Conservation (phyloP, 192 early-diverging fungal species). For the Coemansia sp. region DNA sequence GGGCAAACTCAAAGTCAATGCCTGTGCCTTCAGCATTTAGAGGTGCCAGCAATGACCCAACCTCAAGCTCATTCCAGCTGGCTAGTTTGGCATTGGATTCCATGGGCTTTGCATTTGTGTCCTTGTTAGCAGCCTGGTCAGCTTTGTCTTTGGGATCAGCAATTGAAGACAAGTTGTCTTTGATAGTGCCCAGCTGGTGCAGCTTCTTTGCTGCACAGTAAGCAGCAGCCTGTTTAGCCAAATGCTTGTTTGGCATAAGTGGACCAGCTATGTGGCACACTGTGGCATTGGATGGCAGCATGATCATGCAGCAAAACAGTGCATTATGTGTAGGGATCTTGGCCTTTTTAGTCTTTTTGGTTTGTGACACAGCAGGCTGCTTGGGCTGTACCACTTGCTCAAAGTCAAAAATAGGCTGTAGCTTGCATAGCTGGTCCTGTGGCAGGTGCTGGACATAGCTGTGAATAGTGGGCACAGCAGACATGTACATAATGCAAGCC, state of each 20-base stretch:
- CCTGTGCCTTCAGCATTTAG: slow-evolving; percentile 21
- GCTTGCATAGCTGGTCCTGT: slow-evolving; percentile 56
- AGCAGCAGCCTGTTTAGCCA: slow-evolving; percentile 69
- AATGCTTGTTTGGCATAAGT: slow-evolving; percentile 54
- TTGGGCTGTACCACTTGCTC: slow-evolving; percentile 2
- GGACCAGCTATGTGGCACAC: slow-evolving; percentile 55
- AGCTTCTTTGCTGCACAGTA: slow-evolving; percentile 70
- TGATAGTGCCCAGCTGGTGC: slow-evolving; percentile 62
- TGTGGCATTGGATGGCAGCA: slow-evolving; percentile 63
- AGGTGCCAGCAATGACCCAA: slow-evolving; percentile 61
- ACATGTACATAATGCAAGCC: slow-evolving; percentile 68
- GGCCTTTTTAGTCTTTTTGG: slow-evolving; percentile 7
- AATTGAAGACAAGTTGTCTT: slow-evolving; percentile 68
- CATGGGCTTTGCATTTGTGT: not conserved
- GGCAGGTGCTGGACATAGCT: slow-evolving; percentile 75
- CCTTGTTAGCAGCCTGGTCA: not conserved
- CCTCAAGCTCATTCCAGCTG: slow-evolving; percentile 48
- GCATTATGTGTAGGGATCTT: not conserved
- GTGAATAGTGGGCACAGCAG: slow-evolving; percentile 62
- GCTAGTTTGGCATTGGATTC: not conserved
- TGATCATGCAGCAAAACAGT: slow-evolving; percentile 54
- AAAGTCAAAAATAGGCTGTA: slow-evolving; percentile 56
- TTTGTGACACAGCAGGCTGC: not conserved
- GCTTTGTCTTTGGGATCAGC: slow-evolving; percentile 11
- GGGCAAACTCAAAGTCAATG: slow-evolving; percentile 30